Evolutionary conservation across 2,329 filamentous ascomycete genomes (phyloP).

Genomic region (Ceratocystis alfenasii): DNA sequence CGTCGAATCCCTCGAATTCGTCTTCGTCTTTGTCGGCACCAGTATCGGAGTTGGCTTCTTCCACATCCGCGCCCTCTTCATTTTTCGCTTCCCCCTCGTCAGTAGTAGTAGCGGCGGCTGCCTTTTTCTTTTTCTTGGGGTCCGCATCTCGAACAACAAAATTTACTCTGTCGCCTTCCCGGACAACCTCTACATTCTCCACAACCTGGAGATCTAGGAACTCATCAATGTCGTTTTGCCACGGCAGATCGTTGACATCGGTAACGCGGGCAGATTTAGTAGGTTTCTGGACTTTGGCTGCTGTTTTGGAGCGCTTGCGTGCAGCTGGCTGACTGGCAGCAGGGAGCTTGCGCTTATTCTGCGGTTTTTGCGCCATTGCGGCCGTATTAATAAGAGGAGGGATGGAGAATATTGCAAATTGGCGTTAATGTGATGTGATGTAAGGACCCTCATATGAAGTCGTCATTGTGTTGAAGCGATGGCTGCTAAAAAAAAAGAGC

Average conservation of each 20-base stretch:
- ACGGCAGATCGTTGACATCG: constrained; percentile 40
- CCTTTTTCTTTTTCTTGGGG: constrained; percentile 17
- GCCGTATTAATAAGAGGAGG: too few relatives aligned
- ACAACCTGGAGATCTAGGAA: constrained; percentile 89
- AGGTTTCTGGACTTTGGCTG: constrained; percentile 17
- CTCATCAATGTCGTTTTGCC: constrained; percentile 76
- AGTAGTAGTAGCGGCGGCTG: constrained; percentile 18
- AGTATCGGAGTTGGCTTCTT: constrained; percentile 21
- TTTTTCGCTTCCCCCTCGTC: constrained; percentile 44
- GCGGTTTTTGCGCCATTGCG: constrained; percentile 10
- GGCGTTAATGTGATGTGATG: background rate
- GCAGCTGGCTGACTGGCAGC: constrained; percentile 5
- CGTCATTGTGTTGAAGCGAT: background rate
- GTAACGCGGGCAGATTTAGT: constrained; percentile 29
- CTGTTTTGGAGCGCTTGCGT: constrained; percentile 18
- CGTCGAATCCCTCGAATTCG: constrained; percentile 55
- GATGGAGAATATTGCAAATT: background rate
- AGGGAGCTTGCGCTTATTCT: constrained; percentile 16
- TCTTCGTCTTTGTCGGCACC: constrained; percentile 33
- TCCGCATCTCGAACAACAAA: constrained; percentile 37
- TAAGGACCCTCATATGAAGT: background rate
- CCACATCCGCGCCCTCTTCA: constrained; percentile 40
- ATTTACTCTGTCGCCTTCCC: constrained; percentile 45
- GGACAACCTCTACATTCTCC: constrained; percentile 77
- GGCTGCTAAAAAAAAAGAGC: background rate